These are phyloP conservation scores for Coniochaeta pulveracea DNA, from an alignment of 2,329 filamentous ascomycete species.

Conservation along the genomic window DNA sequence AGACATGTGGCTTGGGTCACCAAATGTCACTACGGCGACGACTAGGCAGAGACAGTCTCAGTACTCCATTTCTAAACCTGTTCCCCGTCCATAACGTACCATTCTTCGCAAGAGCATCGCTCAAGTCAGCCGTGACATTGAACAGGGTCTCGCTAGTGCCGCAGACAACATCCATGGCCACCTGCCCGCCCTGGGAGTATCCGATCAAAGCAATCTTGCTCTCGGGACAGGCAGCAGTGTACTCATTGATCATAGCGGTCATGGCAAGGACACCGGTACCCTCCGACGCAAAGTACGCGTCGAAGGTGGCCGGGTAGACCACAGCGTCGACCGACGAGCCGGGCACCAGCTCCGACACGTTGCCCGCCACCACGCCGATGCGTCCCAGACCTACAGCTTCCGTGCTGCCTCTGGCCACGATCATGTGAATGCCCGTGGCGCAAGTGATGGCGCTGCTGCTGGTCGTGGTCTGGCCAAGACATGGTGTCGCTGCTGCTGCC, in stretches of 20 bases:
- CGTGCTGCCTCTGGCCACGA: slow-evolving; percentile 13
- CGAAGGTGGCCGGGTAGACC: slow-evolving; percentile 15
- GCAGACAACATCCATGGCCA: slow-evolving; percentile 13
- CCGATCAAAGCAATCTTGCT: slow-evolving; percentile 15
- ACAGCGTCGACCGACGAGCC: slow-evolving; percentile 12
- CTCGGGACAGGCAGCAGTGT: slow-evolving; percentile 11
- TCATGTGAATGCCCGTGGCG: slow-evolving; percentile 13
- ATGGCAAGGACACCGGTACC: slow-evolving; percentile 10
- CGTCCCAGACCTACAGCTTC: slow-evolving; percentile 11
- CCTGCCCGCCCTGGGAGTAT: slow-evolving; percentile 15
- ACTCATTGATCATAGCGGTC: slow-evolving; percentile 7
- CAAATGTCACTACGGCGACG: slow-evolving; percentile 13
- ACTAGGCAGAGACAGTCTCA: slow-evolving; percentile 10
- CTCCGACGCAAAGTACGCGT: slow-evolving; percentile 11
- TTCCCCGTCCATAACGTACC: slow-evolving; percentile 4
- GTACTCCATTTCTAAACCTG: slow-evolving; percentile 1
- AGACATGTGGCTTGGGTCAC: slow-evolving; percentile 12
- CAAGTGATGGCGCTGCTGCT: slow-evolving; percentile 3
- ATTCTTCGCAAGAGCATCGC: slow-evolving; percentile 3
- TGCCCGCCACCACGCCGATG: slow-evolving; percentile 13
- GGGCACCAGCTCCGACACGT: slow-evolving; percentile 11
- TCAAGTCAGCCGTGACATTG: slow-evolving; percentile 6
- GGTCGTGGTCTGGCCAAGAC: not conserved
- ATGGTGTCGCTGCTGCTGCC: not conserved
- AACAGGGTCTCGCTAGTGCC: slow-evolving; percentile 9